Conservation (phyloP, 345 rosid genomes). For the Linum lewisii region DNA sequence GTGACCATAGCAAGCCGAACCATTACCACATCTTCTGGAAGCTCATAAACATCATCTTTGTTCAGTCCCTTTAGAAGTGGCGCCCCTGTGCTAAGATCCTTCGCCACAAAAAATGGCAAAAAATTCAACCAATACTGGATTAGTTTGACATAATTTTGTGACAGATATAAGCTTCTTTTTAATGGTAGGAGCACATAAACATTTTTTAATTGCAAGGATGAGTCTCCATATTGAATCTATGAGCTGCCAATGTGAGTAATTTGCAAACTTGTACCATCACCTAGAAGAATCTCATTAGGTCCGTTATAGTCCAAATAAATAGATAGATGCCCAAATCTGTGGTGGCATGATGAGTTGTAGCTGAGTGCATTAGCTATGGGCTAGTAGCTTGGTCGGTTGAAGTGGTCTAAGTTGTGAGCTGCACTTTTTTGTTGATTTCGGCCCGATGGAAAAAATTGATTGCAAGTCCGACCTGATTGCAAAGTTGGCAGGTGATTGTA, state of each 20-base stretch:
- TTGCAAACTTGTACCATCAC: background rate
- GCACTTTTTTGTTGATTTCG: background rate
- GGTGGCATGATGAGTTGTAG: background rate
- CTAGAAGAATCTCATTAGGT: background rate
- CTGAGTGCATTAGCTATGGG: background rate
- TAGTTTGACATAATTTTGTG: background rate
- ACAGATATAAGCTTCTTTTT: background rate
- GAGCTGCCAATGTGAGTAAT: background rate
- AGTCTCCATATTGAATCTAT: too few relatives aligned
- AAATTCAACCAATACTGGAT: background rate
- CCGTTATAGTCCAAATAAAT: background rate
- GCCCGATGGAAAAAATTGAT: background rate
- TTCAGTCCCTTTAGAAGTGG: background rate
- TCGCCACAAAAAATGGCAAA: background rate
- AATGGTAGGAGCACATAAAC: background rate
- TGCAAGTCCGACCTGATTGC: background rate
- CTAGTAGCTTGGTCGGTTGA: background rate
- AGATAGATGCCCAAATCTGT: background rate
- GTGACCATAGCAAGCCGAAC: too few relatives aligned
- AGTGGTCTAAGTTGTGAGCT: background rate
- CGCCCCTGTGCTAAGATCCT: background rate
- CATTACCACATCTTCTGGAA: too few relatives aligned
- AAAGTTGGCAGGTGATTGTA: too few relatives aligned
- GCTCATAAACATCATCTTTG: background rate
- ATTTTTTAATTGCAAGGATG: background rate